Evolutionary conservation across 129 eudicot species (phyloP), one percentile per base, ranked within the genome.

Genomic region (Glebionis coronaria): DNA sequence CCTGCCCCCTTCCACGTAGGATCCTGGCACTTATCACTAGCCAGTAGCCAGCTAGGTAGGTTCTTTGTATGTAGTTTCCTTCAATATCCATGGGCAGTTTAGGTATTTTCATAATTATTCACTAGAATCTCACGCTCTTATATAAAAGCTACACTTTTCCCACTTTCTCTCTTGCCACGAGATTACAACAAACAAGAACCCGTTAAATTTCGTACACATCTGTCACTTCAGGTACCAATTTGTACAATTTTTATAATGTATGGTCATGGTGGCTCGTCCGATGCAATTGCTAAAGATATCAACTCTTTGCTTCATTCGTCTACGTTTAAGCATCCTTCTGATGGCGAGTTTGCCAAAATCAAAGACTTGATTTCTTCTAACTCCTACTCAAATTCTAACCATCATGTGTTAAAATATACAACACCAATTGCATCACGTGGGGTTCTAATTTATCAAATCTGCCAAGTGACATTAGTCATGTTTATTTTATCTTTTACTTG

Each of bases 251-350:
- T 56, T 28, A 74, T 45, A 38, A 74, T 74, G 79, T 66, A 66
- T 35, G 45, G 53, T 13, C 44, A 65, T 8, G 38, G 56, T 8
- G 61, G 68, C 3, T 71, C 68, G 1, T 71, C 82, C 13, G 80
- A 79, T 69, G 59, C 79, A 15, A 73, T 81, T 19, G 72, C 80
- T 1, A 80, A 82, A 66, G 76, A 83, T 62, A 78, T 80, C 73
- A 82, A 74, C 19, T 69, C 66, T 52, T 25, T 82, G 44, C 20
- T 79, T 63, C 64, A 79, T 56, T 77, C 88, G 0, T 64, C 72
- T 29, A 73, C 60, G 75, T 78, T 78, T 47, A 86, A 78, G 78
- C 79, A 68, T 44, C 40, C 70, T 28, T 69, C 78, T 1, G 74
- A 81, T 4, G 81, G 68, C 0, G 82, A 75, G n/a, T 78, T 75